phyloP scores from a whole-genome alignment of 23 red algal species.

The Cyanidioschyzon merolae region DNA sequence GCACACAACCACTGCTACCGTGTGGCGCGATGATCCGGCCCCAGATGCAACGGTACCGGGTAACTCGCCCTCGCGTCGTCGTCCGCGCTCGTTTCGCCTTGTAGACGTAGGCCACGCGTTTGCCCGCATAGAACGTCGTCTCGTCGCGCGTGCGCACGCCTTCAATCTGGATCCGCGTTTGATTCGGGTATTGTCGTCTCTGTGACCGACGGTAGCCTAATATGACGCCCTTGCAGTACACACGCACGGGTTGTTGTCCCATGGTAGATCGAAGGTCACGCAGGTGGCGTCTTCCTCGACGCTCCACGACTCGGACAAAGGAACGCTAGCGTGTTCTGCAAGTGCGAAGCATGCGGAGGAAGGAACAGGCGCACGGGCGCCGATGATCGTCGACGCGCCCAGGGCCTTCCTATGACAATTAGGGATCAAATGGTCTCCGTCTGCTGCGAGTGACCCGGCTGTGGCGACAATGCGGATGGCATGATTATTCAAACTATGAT shows the following conservation, averaged over 20 bases:
- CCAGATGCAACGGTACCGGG: conserved; percentile 83
- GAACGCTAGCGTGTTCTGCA: too few relatives aligned
- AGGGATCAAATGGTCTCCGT: too few relatives aligned
- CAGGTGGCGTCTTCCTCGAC: too few relatives aligned
- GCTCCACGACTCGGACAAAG: too few relatives aligned
- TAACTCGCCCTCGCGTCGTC: conserved; percentile 33
- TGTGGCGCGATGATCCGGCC: conserved; percentile 91
- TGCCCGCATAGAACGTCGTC: conserved; percentile 77
- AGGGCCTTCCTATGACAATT: neutral
- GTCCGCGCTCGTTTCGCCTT: conserved; percentile 58
- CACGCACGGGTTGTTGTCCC: conserved; percentile 16
- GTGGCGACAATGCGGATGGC: too few relatives aligned
- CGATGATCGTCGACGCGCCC: neutral
- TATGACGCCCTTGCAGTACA: conserved; percentile 87
- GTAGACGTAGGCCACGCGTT: conserved; percentile 95
- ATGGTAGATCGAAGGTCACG: too few relatives aligned
- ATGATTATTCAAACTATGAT: too few relatives aligned
- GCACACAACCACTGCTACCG: conserved; percentile 67
- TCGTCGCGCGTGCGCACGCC: conserved; percentile 72
- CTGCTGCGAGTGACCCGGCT: too few relatives aligned
- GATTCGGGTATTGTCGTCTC: conserved; percentile 62
- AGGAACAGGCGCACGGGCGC: too few relatives aligned
- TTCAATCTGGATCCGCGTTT: conserved; percentile 76
- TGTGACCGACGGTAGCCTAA: conserved; percentile 77
- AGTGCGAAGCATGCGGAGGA: too few relatives aligned